Base-by-base conservation (phyloP, 306 rosid species). In the Casuarina equisetifolia region DNA sequence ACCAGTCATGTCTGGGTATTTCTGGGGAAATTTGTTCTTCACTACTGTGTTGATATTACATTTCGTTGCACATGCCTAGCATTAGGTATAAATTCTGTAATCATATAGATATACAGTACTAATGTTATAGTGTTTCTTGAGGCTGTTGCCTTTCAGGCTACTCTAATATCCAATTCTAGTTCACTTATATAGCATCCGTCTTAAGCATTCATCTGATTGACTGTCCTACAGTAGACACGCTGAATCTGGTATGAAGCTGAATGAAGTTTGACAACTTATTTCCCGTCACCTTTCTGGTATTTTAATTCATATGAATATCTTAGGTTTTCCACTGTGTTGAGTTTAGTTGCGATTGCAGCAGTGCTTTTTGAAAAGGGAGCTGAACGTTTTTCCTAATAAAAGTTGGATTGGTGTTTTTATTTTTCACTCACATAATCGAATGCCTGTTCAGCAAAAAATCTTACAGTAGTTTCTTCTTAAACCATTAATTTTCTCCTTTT, bases 401-500 rank as follows among this genome's bases (percentile, higher is more conserved):
- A 66, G 42, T 39, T 48, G 42, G 12, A 66, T 66, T 66, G 17
- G 10, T 66, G 49, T 66, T 17, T 48, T 16, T n/a, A 10, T 4
- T 39, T 39, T 13, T 57, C 12, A 19, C 9, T 25, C 20, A 57
- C 9, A 20, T 38, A 40, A 40, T 15, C 17, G 2, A 66, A 66
- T 9, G 71, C 50, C 71, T 66, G 20, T 42, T 17, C 49, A 16
- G 13, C 17, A 8, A 32, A 36, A 66, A 8, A 40, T 64, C 53
- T 68, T 51, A 3, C 55, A 2, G 48, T 10, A 40, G 49, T 62
- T 78, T 59, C n/a, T 72, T 72, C 45, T 51, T 43, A 36, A 66
- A 66, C 49, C 52, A 13, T 40, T 68, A 75, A 19, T 38, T 59
- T 59, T 45, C 52, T 70, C 53, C 61, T 66, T 64, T 67, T 52